Evolutionary conservation across 768 basidiomycete species (phyloP), one percentile per base, ranked within the genome.

Genomic region (Trametopsis cervina): DNA sequence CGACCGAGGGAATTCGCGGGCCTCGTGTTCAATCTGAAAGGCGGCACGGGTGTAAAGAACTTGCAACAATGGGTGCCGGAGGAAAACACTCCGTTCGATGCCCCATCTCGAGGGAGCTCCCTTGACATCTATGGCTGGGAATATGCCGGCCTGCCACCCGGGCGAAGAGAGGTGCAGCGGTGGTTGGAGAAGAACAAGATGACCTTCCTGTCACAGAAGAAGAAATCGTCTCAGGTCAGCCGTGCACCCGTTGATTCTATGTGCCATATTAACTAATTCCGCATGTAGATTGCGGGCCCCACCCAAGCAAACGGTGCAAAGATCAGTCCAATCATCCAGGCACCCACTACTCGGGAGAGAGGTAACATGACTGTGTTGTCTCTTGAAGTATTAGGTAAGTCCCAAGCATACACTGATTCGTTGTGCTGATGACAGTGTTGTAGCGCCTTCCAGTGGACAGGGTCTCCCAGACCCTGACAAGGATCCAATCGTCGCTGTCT

Each of bases 341-440:
- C 68, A 1, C 58, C 70, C 23, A 60, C 60, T 2, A 68, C 66
- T 33, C 76, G 90, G 21, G 81, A 79, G 60, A 77, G 72, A 47
- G 80, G 85, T 53, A 72, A 75, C 54, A 89, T 97, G 86, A 78
- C 84, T 0, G 67, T 90, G 6, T 63, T 97, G 33, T 81, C 87
- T 1, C 60, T 97, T 37, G 96, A 99, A 63, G 66, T 93, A 1
- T 90, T 94, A 56, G 87, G 94, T 89, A 47, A 48, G 80, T 5
- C 27, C 4, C 26, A 4, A 39, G 33, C n/a, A 9, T n/a, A 24
- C 15, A 23, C 4, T 45, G 7, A 41, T n/a, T 17, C 20, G 20
- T 44, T 20, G 27, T 36, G 20, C 50, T 46, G 12, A 44, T n/a
- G 26, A 38, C 9, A 35, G 3, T 33, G 24, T 13, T 25, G 1